Base-by-base conservation (phyloP, 352 stramenopile genomes). In the Thraustochytrium striatum region DNA sequence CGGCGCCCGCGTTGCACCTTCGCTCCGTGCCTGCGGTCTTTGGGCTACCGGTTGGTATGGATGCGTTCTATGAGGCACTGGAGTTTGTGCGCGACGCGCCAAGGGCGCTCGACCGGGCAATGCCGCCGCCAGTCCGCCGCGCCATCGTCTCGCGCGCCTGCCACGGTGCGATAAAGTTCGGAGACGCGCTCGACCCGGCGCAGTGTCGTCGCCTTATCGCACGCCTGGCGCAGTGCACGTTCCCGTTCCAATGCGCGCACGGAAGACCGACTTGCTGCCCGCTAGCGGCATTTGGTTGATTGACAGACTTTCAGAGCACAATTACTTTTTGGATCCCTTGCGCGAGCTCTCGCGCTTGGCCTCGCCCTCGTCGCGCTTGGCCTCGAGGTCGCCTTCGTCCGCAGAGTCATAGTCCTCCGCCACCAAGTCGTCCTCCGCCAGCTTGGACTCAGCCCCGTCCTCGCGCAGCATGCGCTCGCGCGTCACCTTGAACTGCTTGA, bases 241-340 rank as follows among this genome's bases (percentile, higher is more conserved):
- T 75, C 32, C 65, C 65, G 11, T 75, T 75, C 32, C 65, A 75
- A 32, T 75, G 65, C 25, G 65, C 65, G 3, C 65, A 75, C 36
- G 65, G 65, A 28, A 39, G 65, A 16, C 65, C 65, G 11, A 68
- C 41, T 30, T 75, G 65, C 50, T 30, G 43, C 5, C 65, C 65
- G 25, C 16, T 75, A 11, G 65, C 39, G 16, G 52, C 11, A 16
- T 61, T 75, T 70, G 47, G 52, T 62, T 13, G 58, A 70, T 61
- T 36, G n/a, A n/a, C n/a, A n/a, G n/a, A n/a, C n/a, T n/a, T n/a
- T 21, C 3, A 28, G 47, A 57, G 9, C 47, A 30, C 39, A 36
- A 25, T 57, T 55, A 47, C 38, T 70, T 41, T 32, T 41, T 39
- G 61, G 25, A 28, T 11, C 19, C 1, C 16, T 16, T 13, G 0